Evolutionary conservation across 2,329 filamentous ascomycete species (phyloP).

Genomic region (Metarhizium robertsii): DNA sequence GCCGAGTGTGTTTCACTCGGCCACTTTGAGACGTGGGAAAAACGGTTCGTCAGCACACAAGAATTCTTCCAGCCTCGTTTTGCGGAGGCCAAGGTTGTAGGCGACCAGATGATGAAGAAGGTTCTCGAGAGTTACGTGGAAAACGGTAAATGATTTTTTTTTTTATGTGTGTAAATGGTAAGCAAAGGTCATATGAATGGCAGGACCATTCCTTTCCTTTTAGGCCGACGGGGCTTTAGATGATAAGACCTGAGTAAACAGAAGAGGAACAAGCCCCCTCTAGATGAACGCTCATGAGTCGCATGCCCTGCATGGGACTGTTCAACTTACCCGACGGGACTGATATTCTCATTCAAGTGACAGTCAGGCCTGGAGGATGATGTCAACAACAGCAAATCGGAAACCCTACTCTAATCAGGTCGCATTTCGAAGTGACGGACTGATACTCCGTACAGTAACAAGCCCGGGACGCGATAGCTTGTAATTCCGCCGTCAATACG

Average conservation of each 20-base stretch:
- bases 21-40: conserved; percentile 86
- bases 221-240: too few species aligned
- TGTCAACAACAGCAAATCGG: neutral
- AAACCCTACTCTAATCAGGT: too few species aligned
- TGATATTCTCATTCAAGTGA: neutral
- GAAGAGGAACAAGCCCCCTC: too few species aligned
- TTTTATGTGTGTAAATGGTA: neutral
- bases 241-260: too few species aligned
- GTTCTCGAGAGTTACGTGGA: conserved; percentile 70
- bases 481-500: neutral
- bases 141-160: conserved; percentile 2
- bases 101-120: conserved; percentile 95
- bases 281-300: neutral
- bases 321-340: neutral
- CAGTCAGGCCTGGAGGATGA: neutral
- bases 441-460: too few species aligned
- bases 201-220: neutral
- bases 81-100: conserved; percentile 74
- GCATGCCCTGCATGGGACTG: neutral
- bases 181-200: neutral
- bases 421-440: too few species aligned
- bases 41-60: conserved; percentile 86
- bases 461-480: neutral
- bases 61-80: conserved; percentile 87
- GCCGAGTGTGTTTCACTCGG: conserved; percentile 86